These are phyloP conservation scores for Agaricales sp. DNA, from an alignment of 1,284 basidiomycete species.

Conservation along the genomic window DNA sequence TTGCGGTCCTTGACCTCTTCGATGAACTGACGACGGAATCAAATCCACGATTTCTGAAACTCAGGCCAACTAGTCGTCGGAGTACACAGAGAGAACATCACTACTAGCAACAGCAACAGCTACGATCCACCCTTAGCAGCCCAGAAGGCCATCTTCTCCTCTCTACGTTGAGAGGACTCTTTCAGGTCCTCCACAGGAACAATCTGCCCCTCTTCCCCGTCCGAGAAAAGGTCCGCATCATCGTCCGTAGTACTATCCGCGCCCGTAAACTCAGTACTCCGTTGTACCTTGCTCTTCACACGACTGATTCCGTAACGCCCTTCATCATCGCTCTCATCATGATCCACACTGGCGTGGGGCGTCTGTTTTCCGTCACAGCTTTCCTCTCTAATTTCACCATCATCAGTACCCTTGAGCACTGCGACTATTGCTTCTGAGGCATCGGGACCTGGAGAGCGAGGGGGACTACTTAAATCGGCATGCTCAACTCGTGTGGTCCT, in stretches of 20 bases:
- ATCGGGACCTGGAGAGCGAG: neutral
- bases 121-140: conserved; percentile 8
- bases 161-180: conserved; percentile 11
- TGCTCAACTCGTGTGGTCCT: conserved; percentile 9
- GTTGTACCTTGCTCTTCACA: conserved; percentile 37
- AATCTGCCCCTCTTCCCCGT: neutral
- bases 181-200: too few relatives aligned
- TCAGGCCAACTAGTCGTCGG: too few relatives aligned
- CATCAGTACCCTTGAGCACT: conserved; percentile 13
- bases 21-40: too few relatives aligned
- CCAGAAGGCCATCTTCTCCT: conserved; percentile 11
- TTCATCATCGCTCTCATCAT: conserved; percentile 30
- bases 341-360: conserved; percentile 4
- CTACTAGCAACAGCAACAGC: neutral
- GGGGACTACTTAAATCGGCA: neutral
- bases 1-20: too few relatives aligned
- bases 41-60: too few relatives aligned
- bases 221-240: conserved; percentile 20
- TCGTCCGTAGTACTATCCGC: conserved; percentile 37
- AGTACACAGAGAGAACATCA: too few relatives aligned
- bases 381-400: too few relatives aligned
- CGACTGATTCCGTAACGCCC: conserved; percentile 44
- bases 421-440: too few relatives aligned
- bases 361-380: too few relatives aligned
- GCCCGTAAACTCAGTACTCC: conserved; percentile 23